Evolutionary conservation across 805 yeast species (phyloP).

Genomic region (Lipomyces yamanashiensis): DNA sequence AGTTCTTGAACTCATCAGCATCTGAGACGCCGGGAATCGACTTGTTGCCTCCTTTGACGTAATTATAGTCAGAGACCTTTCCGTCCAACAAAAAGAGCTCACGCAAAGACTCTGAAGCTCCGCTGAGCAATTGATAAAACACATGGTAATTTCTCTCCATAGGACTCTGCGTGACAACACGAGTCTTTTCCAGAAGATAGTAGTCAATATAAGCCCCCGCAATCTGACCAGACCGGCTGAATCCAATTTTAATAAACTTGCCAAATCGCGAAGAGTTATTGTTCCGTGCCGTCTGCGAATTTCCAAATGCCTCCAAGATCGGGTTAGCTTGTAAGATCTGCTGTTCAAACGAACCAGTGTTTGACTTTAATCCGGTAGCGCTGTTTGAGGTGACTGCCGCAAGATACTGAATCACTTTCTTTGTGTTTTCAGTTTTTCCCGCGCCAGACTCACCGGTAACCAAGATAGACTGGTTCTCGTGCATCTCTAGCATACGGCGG

Average conservation of each 20-base stretch:
- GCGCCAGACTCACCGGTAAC: constrained; percentile 99
- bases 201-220: constrained; percentile 93
- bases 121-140: constrained; percentile 83
- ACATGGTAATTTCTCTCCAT: constrained; percentile 91
- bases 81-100: constrained; percentile 49
- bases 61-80: constrained; percentile 55
- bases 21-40: constrained; percentile 80
- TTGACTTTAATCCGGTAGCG: not conserved
- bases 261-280: constrained; percentile 97
- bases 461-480: constrained; percentile 81
- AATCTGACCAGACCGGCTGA: constrained; percentile 64
- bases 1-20: constrained; percentile 62
- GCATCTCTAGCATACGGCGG: constrained; percentile 68
- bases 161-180: constrained; percentile 77
- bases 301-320: constrained; percentile 93
- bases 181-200: constrained; percentile 89
- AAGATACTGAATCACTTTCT: constrained; percentile 88
- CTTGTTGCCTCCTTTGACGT: constrained; percentile 60
- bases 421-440: constrained; percentile 97
- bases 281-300: constrained; percentile 92
- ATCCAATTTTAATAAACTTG: constrained; percentile 87
- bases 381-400: constrained; percentile 59
- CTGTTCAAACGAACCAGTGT: constrained; percentile 59
- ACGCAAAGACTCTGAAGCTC: constrained; percentile 55
- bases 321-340: constrained; percentile 94